Evolutionary conservation across 305 asterid species (phyloP), one percentile per base, ranked within the genome.

Genomic region (Nicotiana rustica): DNA sequence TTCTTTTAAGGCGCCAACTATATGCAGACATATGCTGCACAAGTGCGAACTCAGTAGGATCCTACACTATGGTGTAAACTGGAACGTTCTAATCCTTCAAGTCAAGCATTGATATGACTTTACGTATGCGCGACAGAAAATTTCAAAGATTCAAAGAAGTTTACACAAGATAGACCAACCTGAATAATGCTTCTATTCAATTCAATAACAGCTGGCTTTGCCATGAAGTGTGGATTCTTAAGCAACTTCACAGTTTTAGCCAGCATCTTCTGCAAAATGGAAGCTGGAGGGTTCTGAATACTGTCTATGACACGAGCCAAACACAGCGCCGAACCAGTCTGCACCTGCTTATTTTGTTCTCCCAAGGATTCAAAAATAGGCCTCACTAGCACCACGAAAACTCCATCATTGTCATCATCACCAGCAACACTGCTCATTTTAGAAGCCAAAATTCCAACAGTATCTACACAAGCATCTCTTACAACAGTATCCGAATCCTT

Each of bases 351-450:
- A 89, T 90, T 94, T 87, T 94, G 98, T 87, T 96, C 99, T 59
- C 98, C 98, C 83, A 96, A 82, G 64, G 97, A 93, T 89, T 96
- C 99, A 87, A 96, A 96, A 82, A 96, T 94, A 19, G 99, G 98
- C 86, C 90, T 96, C 87, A 93, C 99, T 19, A 96, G 85, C 76
- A 90, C 87, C 79, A 92, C 86, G 77, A 96, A 94, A 81, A 89
- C 75, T 17, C 88, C 91, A 83, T 92, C 98, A 52, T 85, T 89
- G 70, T 89, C 97, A 79, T 85, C 84, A 82, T 92, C 92, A 85
- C 86, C 77, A 6, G 70, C 62, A 78, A 59, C 60, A 56, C 89
- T 36, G 56, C 95, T 91, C 87, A 96, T 85, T 86, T 89, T 94
- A 70, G 97, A 87, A 83, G 98, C 97, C 88, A 94, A 84, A 81